These are phyloP conservation scores for Alternaria metachromatica DNA, from an alignment of 2,329 filamentous ascomycete genomes.

Conservation along the genomic window DNA sequence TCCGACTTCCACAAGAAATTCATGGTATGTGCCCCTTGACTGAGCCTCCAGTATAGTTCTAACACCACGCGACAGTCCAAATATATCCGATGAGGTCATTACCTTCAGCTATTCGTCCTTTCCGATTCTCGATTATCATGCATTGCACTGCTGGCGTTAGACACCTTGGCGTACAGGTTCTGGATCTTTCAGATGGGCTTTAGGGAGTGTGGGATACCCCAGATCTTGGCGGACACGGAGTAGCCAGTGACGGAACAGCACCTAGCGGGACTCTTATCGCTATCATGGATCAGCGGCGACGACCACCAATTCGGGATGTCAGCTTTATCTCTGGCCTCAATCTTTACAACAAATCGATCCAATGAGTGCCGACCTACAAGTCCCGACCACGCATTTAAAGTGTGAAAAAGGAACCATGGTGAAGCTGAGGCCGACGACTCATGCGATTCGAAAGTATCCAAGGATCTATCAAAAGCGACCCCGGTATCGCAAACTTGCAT, in stretches of 20 bases:
- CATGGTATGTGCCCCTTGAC: conserved; percentile 68
- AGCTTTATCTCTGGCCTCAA: conserved; percentile 32
- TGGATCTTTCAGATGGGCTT: conserved; percentile 15
- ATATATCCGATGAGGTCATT: conserved; percentile 46
- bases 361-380: conserved; percentile 4
- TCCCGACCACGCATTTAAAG: not conserved
- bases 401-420: not conserved
- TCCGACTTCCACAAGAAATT: conserved; percentile 98
- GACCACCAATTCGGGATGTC: conserved; percentile 23
- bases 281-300: conserved; percentile 44
- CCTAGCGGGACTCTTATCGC: conserved; percentile 42
- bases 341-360: conserved; percentile 14
- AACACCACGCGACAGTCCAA: conserved; percentile 35
- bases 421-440: not conserved
- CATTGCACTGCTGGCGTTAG: conserved; percentile 33
- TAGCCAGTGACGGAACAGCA: conserved; percentile 32
- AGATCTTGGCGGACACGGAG: conserved; percentile 20
- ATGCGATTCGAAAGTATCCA: not conserved
- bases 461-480: not conserved
- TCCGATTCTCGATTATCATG: not conserved
- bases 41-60: conserved; percentile 2
- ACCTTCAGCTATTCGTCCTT: not conserved
- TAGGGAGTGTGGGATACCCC: conserved; percentile 33
- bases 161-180: conserved; percentile 22
- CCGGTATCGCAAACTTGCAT: not conserved